These are phyloP conservation scores for Rhodomyrtus psidioides DNA, from an alignment of 441 rosid species.

Conservation along the genomic window DNA sequence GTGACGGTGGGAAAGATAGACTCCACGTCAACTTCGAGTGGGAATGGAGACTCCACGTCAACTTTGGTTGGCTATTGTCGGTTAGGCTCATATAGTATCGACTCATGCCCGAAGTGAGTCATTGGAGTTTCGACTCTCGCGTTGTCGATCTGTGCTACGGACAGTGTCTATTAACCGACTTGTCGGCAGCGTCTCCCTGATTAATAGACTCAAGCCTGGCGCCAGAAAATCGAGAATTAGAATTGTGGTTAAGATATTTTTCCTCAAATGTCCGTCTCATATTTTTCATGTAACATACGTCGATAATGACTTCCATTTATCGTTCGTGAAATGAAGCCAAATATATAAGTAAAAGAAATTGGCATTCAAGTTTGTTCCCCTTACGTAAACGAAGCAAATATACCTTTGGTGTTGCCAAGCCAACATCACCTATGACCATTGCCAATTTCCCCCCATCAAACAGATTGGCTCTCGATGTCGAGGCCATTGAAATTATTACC, in stretches of 20 bases:
- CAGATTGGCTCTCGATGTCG: neutral
- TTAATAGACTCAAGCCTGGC: too few species aligned
- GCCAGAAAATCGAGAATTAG: neutral
- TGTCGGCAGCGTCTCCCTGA: too few species aligned
- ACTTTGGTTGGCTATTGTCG: too few species aligned
- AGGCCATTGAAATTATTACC: neutral
- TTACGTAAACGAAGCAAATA: neutral
- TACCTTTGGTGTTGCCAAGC: neutral
- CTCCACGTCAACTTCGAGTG: too few species aligned
- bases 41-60: too few species aligned
- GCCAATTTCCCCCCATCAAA: neutral
- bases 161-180: too few species aligned
- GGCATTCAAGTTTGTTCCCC: neutral
- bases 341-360: neutral
- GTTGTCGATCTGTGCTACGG: too few species aligned
- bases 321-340: neutral
- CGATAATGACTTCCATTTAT: neutral
- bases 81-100: too few species aligned
- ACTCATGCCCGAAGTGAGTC: too few species aligned
- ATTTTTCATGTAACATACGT: neutral
- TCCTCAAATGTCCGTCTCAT: neutral
- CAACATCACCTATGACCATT: neutral
- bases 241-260: neutral
- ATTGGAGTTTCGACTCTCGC: too few species aligned
- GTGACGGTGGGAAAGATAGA: too few species aligned